phyloP scores from a whole-genome alignment of 2,329 filamentous ascomycete genomes.

The Epichloe bromicola region DNA sequence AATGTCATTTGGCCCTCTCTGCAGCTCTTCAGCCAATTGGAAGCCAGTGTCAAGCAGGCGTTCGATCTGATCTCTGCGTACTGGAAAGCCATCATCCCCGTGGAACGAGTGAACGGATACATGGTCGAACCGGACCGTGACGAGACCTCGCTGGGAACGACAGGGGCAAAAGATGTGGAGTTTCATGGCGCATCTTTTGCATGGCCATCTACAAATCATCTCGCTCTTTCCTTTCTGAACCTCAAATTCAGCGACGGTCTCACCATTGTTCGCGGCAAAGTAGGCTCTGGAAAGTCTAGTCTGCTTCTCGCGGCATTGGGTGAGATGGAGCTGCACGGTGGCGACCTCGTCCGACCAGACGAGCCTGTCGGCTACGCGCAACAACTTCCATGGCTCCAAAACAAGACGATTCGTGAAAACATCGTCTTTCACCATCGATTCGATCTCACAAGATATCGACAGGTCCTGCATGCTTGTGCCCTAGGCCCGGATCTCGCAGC shows the following conservation, averaged over 20 bases:
- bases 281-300: slow-evolving; percentile 49
- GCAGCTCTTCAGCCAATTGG: slow-evolving; percentile 65
- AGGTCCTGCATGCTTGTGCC: slow-evolving; percentile 48
- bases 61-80: slow-evolving; percentile 63
- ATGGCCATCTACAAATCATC: slow-evolving; percentile 56
- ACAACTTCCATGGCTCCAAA: slow-evolving; percentile 53
- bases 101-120: slow-evolving; percentile 71
- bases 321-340: slow-evolving; percentile 53
- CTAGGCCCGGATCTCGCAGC: slow-evolving; percentile 40
- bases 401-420: slow-evolving; percentile 52
- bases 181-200: slow-evolving; percentile 59
- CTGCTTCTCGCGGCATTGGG: slow-evolving; percentile 46
- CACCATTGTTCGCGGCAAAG: slow-evolving; percentile 43
- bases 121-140: slow-evolving; percentile 76
- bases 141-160: slow-evolving; percentile 26
- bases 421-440: slow-evolving; percentile 48
- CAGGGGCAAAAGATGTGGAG: slow-evolving; percentile 27
- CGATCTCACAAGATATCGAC: slow-evolving; percentile 41
- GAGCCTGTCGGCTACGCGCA: slow-evolving; percentile 43
- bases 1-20: slow-evolving; percentile 81
- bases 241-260: slow-evolving; percentile 36
- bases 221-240: slow-evolving; percentile 34
- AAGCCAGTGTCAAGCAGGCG: slow-evolving; percentile 58
- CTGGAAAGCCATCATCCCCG: slow-evolving; percentile 71
- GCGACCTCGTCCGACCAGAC: slow-evolving; percentile 30